Evolutionary conservation across 2,329 filamentous ascomycete species (phyloP).

Genomic region (Sarocladiaceae sp.): DNA sequence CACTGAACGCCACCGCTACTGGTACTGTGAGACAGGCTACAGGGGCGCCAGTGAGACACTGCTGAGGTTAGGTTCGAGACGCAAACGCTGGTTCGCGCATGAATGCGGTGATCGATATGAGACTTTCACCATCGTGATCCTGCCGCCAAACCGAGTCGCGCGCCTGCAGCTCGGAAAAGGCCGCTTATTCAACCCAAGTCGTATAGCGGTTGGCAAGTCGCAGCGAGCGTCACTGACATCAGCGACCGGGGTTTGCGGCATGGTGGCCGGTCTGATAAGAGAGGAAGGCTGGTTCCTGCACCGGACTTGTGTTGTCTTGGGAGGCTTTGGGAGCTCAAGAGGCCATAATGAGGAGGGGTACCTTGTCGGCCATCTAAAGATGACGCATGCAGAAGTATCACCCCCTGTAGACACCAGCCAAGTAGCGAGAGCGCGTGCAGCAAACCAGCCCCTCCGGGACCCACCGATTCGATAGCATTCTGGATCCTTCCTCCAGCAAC

Average conservation of each 20-base stretch:
- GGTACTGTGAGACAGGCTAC: no score
- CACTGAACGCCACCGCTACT: no score
- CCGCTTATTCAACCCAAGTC: no score
- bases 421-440: no score
- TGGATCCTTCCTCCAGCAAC: slow-evolving; percentile 7
- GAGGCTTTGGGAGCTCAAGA: neutral
- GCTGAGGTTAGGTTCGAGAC: no score
- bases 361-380: neutral
- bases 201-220: neutral
- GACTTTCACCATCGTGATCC: no score
- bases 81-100: no score
- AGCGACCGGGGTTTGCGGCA: neutral
- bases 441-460: neutral
- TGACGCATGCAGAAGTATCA: neutral
- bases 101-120: no score
- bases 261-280: neutral
- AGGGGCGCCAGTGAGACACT: no score
- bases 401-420: neutral
- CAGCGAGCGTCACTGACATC: slow-evolving; percentile 1
- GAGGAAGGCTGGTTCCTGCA: neutral
- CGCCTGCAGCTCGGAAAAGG: no score
- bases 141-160: no score
- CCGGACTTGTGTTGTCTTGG: neutral
- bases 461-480: slow-evolving; percentile 13
- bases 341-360: slow-evolving; percentile 1